Evolutionary conservation across 495 filamentous ascomycete genomes (phyloP), one percentile per base, ranked within the genome.

Genomic region (Penicillium roqueforti): DNA sequence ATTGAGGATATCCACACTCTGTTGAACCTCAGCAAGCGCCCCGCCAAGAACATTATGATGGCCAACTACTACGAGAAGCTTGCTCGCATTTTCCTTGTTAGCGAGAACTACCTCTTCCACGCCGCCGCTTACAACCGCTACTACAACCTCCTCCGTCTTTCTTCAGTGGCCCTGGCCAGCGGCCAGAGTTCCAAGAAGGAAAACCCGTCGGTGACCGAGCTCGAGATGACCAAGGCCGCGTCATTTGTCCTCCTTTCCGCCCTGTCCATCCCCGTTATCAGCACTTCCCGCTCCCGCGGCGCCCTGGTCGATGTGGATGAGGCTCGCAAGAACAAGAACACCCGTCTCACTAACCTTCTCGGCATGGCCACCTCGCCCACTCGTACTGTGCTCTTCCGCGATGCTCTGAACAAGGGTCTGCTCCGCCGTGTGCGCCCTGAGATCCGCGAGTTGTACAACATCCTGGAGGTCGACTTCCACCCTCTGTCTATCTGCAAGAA

Each of bases 61-160:
- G 93, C 95, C 71, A 98, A 97, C 76, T 98, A 98, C 83, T 98
- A 97, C 75, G 95, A 98, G 80, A 96, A 97, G 75, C 82, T 98
- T 47, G 96, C 93, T 34, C 85, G 91, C 43, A 98, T 98, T 68
- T 98, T 98, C 80, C 83, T 98, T 36, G 95, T 97, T 59, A 95
- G 92, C 71, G 95, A 96, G 76, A 98, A 98, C 76, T 97, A 97
- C 67, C 84, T 98, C 25, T 98, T 98, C 86, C 93, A 98, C 67
- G 93, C 93, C 58, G 93, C 93, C 39, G 91, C 93, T 44, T 97
- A 88, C 88, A 92, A 89, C 57, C 83, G 95, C 48, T 97, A 95
- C 79, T 97, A 93, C 80, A 96, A 90, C 74, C 83, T 98, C 22
- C 84, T 97, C 43, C 91, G 92, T 62, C 87, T 92, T 60, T 96